Percentiles rank a stretch among this genome's conserved stretches.
These are phyloP conservation scores for Secale cereale DNA, from an alignment of 176 grass and related monocot genomes.

Conservation along the genomic window DNA sequence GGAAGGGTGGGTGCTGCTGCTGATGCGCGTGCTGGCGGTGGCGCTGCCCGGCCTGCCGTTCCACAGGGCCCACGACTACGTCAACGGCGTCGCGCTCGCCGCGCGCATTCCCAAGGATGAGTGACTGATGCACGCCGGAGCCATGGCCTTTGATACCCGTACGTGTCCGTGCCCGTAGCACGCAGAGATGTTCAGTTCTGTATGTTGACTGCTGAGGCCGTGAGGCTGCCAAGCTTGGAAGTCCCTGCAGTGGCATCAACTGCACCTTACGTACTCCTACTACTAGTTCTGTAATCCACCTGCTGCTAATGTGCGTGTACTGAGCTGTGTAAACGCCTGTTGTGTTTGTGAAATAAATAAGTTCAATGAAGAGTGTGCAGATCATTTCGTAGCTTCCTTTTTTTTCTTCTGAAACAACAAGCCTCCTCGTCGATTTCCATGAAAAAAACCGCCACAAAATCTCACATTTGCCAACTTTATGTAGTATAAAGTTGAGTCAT, in stretches of 20 bases:
- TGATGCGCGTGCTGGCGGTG: conserved; percentile 28
- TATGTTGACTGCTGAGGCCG: too few relatives aligned
- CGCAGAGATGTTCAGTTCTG: too few relatives aligned
- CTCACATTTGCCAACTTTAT: too few relatives aligned
- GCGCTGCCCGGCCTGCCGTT: conserved; percentile 43
- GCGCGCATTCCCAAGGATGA: conserved; percentile 17
- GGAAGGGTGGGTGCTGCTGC: conserved; percentile 50
- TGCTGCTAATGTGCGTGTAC: neutral
- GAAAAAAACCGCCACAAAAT: too few relatives aligned
- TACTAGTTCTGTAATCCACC: neutral
- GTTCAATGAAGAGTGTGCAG: too few relatives aligned
- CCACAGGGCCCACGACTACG: conserved; percentile 47
- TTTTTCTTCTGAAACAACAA: too few relatives aligned
- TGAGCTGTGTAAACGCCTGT: neutral
- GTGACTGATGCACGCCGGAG: neutral
- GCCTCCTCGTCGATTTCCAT: too few relatives aligned
- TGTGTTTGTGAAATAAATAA: neutral
- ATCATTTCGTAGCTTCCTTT: too few relatives aligned
- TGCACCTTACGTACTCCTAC: neutral
- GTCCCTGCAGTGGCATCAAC: neutral
- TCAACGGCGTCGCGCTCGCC: conserved; percentile 41
- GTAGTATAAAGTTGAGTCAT: too few relatives aligned
- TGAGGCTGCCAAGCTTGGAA: too few relatives aligned
- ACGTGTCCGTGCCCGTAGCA: neutral
- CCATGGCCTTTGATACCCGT: neutral